phyloP scores from a whole-genome alignment of 352 stramenopile genomes.

The Pythium dissotocum region DNA sequence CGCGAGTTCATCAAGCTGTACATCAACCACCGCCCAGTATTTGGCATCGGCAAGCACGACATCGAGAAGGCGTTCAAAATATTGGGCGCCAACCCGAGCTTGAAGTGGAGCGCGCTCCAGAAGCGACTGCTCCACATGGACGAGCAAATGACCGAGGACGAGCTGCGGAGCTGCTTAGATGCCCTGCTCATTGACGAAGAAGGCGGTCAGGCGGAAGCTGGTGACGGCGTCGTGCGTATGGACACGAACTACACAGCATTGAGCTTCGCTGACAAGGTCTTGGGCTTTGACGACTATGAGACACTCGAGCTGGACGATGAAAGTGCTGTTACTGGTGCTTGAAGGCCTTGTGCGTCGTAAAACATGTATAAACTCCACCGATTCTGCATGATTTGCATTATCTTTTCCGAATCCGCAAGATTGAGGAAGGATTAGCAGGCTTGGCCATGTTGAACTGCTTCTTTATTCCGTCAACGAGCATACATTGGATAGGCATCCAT shows the following conservation, averaged over 20 bases:
- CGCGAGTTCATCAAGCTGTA: conserved; percentile 91
- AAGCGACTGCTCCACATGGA: conserved; percentile 61
- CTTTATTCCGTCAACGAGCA: too few relatives aligned
- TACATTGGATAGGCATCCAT: too few relatives aligned
- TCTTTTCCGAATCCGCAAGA: too few relatives aligned
- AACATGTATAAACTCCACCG: too few relatives aligned
- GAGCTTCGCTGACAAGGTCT: conserved; percentile 81
- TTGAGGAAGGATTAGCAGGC: too few relatives aligned
- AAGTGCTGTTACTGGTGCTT: not conserved
- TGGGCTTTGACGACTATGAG: conserved; percentile 90
- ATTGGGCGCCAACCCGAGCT: conserved; percentile 32
- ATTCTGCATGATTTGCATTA: too few relatives aligned
- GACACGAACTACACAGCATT: conserved; percentile 55
- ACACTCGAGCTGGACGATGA: conserved; percentile 23
- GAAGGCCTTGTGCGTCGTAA: not conserved
- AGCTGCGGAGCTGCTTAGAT: conserved; percentile 78
- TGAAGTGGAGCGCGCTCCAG: conserved; percentile 73
- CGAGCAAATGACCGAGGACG: conserved; percentile 80
- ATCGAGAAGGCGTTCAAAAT: conserved; percentile 78
- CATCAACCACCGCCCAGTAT: conserved; percentile 92
- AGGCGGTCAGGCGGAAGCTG: conserved; percentile 6
- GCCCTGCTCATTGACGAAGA: conserved; percentile 59
- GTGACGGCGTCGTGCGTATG: conserved; percentile 32
- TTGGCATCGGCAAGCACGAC: conserved; percentile 76
- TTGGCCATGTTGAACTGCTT: too few relatives aligned